phyloP scores from a whole-genome alignment of 305 asterid genomes.

The Fraxinus latifolia region DNA sequence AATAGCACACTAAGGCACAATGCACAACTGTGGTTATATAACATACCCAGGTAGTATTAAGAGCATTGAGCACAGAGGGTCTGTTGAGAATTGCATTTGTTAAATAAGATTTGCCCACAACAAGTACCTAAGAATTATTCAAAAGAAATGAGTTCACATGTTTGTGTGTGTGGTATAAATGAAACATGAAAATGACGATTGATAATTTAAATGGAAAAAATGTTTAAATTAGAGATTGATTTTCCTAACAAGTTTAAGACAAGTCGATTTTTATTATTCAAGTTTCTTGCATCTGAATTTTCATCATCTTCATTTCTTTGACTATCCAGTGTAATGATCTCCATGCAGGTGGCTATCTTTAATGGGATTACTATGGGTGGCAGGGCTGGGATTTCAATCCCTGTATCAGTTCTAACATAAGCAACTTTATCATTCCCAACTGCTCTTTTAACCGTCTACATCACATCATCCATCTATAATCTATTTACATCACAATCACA shows the following conservation, averaged over 20 bases:
- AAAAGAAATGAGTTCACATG: background rate
- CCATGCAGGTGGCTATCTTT: constrained; percentile 68
- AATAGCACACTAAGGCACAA: background rate
- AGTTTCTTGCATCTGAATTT: background rate
- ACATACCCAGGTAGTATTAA: no score
- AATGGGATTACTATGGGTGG: constrained; percentile 98
- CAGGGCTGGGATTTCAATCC: constrained; percentile 27
- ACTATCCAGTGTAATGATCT: background rate
- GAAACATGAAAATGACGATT: background rate
- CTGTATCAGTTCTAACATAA: no score
- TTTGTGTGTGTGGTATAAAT: background rate
- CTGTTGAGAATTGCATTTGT: no score
- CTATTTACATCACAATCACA: no score
- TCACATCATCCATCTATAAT: no score
- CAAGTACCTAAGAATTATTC: no score
- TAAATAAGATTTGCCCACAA: no score
- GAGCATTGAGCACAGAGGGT: no score
- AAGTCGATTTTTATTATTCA: background rate
- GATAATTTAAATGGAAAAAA: background rate
- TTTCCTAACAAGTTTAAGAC: background rate
- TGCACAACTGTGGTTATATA: background rate
- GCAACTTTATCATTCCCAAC: background rate
- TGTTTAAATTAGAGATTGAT: background rate
- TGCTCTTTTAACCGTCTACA: no score
- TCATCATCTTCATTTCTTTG: background rate